Evolutionary conservation across 2,329 filamentous ascomycete genomes (phyloP).

Genomic region (Colletotrichum gigasporum): DNA sequence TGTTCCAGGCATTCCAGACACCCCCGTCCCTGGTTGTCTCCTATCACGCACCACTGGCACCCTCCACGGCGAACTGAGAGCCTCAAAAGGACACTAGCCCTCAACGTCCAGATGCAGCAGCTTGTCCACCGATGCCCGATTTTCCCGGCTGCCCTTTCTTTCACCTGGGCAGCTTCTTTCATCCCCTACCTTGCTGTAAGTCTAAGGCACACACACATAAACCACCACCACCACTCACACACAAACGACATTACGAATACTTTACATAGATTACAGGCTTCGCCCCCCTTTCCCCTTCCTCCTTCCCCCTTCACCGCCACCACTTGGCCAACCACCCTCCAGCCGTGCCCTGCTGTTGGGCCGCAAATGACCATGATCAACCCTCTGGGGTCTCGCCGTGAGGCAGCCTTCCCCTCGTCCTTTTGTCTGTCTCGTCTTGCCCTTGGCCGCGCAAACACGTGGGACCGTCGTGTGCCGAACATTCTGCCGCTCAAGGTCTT

Average conservation of each 20-base stretch:
- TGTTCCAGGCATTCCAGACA: constrained; percentile 5
- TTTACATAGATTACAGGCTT: not conserved
- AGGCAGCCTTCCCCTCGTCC: not conserved
- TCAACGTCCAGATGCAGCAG: constrained; percentile 6
- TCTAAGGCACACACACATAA: not conserved
- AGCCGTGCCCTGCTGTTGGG: not conserved
- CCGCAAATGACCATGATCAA: constrained; percentile 1
- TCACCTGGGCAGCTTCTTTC: not conserved
- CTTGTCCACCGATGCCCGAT: constrained; percentile 9
- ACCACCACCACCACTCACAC: not conserved
- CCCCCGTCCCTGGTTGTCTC: not conserved
- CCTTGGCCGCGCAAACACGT: constrained; percentile 7
- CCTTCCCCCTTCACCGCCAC: constrained; percentile 12
- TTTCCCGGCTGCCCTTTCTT: not conserved
- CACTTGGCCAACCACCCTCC: not conserved
- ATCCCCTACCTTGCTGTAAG: not conserved
- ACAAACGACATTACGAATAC: not conserved
- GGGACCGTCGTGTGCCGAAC: not conserved
- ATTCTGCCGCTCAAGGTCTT: not conserved
- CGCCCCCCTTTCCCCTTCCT: no score
- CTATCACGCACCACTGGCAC: not conserved
- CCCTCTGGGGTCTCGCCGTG: not conserved
- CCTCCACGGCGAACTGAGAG: constrained; percentile 15
- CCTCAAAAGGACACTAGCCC: constrained; percentile 17
- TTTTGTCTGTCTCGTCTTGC: constrained; percentile 4